Percentiles rank a stretch among this genome's conserved stretches.
Conservation (phyloP, 2,329 filamentous ascomycete genomes). For the Xylariaceae sp. region DNA sequence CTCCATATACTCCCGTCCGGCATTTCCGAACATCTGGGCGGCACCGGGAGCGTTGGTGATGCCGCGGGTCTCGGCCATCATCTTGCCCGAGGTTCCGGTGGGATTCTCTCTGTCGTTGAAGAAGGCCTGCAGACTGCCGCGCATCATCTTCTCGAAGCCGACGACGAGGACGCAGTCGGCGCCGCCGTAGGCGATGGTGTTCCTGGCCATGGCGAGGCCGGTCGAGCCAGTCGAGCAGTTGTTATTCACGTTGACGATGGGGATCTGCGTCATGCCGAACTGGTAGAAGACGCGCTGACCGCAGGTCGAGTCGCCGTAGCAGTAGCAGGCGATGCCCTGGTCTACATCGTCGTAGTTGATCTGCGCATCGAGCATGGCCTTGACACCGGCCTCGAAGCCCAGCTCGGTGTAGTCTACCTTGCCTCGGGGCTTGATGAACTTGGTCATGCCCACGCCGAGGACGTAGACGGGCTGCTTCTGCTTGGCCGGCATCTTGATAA, state of each 20-base stretch:
- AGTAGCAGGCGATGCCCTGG: slow-evolving; percentile 94
- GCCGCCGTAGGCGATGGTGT: slow-evolving; percentile 70
- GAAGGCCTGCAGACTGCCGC: slow-evolving; percentile 75
- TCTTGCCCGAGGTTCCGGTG: slow-evolving; percentile 62
- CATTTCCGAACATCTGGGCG: slow-evolving; percentile 94
- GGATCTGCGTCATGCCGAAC: slow-evolving; percentile 94
- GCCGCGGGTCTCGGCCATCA: slow-evolving; percentile 81
- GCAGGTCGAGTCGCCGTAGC: slow-evolving; percentile 91
- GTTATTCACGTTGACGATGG: slow-evolving; percentile 98
- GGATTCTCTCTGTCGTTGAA: slow-evolving; percentile 84
- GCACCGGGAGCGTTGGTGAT: slow-evolving; percentile 77
- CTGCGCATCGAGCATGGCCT: slow-evolving; percentile 77
- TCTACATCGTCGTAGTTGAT: slow-evolving; percentile 97
- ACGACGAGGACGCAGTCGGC: slow-evolving; percentile 87
- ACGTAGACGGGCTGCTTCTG: slow-evolving; percentile 65
- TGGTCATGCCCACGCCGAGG: slow-evolving; percentile 96
- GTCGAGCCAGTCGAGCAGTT: slow-evolving; percentile 97
- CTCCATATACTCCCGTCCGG: slow-evolving; percentile 90
- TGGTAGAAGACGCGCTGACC: slow-evolving; percentile 98
- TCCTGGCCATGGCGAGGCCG: slow-evolving; percentile 77
- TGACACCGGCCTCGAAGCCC: slow-evolving; percentile 86
- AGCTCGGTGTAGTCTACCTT: slow-evolving; percentile 94
- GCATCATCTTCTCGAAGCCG: slow-evolving; percentile 98
- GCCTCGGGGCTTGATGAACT: slow-evolving; percentile 95
- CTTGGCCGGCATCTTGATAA: slow-evolving; percentile 41